Conservation (phyloP, 805 yeast species). For the Candida caryicola region DNA sequence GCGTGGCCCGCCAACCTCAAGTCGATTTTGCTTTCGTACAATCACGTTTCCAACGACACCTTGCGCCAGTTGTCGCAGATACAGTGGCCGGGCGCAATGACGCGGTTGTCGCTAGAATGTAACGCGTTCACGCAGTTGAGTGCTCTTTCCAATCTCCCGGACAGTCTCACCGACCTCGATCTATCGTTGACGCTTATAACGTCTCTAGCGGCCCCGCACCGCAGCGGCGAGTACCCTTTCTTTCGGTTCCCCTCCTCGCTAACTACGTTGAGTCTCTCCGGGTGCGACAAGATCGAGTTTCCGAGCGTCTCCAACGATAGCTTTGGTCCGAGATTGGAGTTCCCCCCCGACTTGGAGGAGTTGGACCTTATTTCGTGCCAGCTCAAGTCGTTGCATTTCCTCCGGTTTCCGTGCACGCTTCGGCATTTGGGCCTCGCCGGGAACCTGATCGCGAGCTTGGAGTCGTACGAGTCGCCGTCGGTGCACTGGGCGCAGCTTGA, state of each 20-base stretch:
- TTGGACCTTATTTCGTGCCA: conserved; percentile 26
- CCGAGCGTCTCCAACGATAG: background rate
- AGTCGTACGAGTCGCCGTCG: conserved; percentile 15
- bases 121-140: conserved; percentile 21
- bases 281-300: conserved; percentile 12
- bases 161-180: conserved; percentile 21
- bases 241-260: conserved; percentile 30
- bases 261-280: conserved; percentile 18
- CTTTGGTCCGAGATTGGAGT: conserved; percentile 14
- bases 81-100: conserved; percentile 24
- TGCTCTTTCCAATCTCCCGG: conserved; percentile 18
- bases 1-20: conserved; percentile 27
- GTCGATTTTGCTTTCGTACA: conserved; percentile 22
- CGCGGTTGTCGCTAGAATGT: conserved; percentile 21
- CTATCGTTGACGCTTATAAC: conserved; percentile 22
- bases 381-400: conserved; percentile 16
- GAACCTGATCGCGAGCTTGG: conserved; percentile 21
- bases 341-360: conserved; percentile 19
- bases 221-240: conserved; percentile 13
- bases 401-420: conserved; percentile 24
- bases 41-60: conserved; percentile 17
- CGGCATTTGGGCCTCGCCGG: conserved; percentile 22
- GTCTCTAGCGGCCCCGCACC: conserved; percentile 12
- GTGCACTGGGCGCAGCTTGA: conserved; percentile 24
- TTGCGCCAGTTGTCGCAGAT: conserved; percentile 15